A percentile compares a stretch with the other conserved stretches of the same genome.
Evolutionary conservation across 2,329 filamentous ascomycete species (phyloP).

Genomic region (Furcasterigmium furcatum): DNA sequence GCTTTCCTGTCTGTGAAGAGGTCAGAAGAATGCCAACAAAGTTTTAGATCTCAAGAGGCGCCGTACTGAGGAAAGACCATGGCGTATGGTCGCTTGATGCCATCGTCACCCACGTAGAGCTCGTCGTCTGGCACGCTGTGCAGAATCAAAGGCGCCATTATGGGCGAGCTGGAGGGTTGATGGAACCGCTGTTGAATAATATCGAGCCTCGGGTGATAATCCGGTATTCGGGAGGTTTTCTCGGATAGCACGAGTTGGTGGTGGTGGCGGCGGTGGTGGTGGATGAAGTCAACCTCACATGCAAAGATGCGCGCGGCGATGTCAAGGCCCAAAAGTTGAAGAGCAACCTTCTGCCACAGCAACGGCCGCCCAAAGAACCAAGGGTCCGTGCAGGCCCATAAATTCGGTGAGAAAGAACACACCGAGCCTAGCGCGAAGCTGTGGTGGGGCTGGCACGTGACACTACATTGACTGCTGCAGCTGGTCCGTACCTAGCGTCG

Average conservation of each 20-base stretch:
- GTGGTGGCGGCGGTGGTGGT: neutral
- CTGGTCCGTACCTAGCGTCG: neutral
- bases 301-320: neutral
- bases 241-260: too few relatives aligned
- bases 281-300: neutral
- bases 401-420: too few relatives aligned
- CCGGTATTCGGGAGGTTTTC: too few relatives aligned
- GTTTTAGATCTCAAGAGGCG: neutral
- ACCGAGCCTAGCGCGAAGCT: too few relatives aligned
- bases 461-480: too few relatives aligned
- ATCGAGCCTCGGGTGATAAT: neutral
- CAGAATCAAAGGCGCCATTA: slow-evolving; percentile 63
- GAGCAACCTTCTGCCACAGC: neutral
- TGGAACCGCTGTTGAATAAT: neutral
- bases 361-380: neutral
- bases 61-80: slow-evolving; percentile 63
- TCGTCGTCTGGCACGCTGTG: slow-evolving; percentile 69
- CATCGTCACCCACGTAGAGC: slow-evolving; percentile 63
- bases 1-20: slow-evolving; percentile 43
- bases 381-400: neutral
- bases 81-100: slow-evolving; percentile 62
- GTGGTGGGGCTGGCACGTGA: too few relatives aligned
- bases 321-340: neutral
- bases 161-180: slow-evolving; percentile 4
- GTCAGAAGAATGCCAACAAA: slow-evolving; percentile 8